These are phyloP conservation scores for Lasiosphaeris hirsuta DNA, from an alignment of 495 filamentous ascomycete genomes.

Conservation along the genomic window DNA sequence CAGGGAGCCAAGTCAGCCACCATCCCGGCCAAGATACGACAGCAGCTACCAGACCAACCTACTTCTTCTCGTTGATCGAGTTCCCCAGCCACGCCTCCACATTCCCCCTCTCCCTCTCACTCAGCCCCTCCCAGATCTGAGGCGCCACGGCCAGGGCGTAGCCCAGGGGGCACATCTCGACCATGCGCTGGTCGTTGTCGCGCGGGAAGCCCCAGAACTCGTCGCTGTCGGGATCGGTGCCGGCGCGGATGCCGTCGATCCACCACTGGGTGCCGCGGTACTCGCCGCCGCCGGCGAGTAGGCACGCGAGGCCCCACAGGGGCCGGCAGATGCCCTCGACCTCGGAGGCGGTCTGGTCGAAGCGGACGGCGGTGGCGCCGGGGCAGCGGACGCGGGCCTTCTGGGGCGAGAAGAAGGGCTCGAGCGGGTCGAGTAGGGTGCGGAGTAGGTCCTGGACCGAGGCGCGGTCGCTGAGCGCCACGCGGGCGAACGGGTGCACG, in stretches of 20 bases:
- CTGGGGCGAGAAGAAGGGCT: constrained; percentile 59
- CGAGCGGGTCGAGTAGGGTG: constrained; percentile 60
- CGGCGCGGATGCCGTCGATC: constrained; percentile 63
- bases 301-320: constrained; percentile 68
- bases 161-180: constrained; percentile 73
- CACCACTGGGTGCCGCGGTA: constrained; percentile 62
- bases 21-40: background rate
- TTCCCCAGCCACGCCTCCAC: constrained; percentile 65
- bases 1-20: constrained; percentile 7
- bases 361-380: constrained; percentile 64
- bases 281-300: constrained; percentile 61
- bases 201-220: constrained; percentile 74
- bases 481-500: constrained; percentile 48
- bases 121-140: constrained; percentile 65
- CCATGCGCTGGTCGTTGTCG: constrained; percentile 78
- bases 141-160: constrained; percentile 63
- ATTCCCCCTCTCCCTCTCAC: constrained; percentile 54
- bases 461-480: constrained; percentile 44
- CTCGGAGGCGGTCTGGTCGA: constrained; percentile 72
- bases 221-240: constrained; percentile 59
- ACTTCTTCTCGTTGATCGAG: constrained; percentile 70
- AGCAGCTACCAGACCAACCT: constrained; percentile 9
- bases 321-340: constrained; percentile 74
- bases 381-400: constrained; percentile 56
- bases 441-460: constrained; percentile 57